Base-by-base conservation (phyloP, 2,329 filamentous ascomycete species). In the Chrysoporthe puriensis region DNA sequence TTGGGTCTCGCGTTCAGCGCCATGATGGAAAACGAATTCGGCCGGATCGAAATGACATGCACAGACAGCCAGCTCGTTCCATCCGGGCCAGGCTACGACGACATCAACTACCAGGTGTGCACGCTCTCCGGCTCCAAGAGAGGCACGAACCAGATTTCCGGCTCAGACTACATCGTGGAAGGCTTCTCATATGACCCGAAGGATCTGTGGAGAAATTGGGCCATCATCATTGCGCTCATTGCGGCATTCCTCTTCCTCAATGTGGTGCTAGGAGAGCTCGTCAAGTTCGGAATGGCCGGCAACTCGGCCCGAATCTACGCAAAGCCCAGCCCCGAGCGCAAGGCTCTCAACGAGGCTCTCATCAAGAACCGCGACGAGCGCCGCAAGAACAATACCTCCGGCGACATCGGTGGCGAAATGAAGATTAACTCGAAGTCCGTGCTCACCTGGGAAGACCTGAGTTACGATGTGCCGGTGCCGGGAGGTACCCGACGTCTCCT, bases 11-110 rank as follows among this genome's bases (percentile, higher is more conserved):
- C 89, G 0, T 96, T 97, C 75, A 86, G 90, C 13, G 83, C 88
- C 1, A 78, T 97, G 78, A 96, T 97, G 92, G 88, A 92, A 73
- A 97, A 97, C 74, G 94, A 97, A 75, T 97, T 97, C 73, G 84
- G 85, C 46, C 80, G 86, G 13, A 82, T 92, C 54, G 84, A 89
- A 40, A 81, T 97, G 76, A 88, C 85, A 0, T 97, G 94, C 74
- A 87, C 86, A 0, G 82, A 82, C 1, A 83, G 86, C 57, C 92
- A 88, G 0, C 80, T 97, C 4, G 83, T 97, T 26, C 93, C 93
- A 0, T 86, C 82, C 3, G 93, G 93, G 0, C 82, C 86, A 0
- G 86, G 84, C 0, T 96, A 97, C 73, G 82, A 80, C 68, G 84
- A 94, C 69, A 88, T 94, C 73, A 82, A 86, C 52, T 82, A 94